Evolutionary conservation across 1,284 basidiomycete genomes (phyloP), one percentile per base, ranked within the genome.

Genomic region (Pisolithus thermaeus): DNA sequence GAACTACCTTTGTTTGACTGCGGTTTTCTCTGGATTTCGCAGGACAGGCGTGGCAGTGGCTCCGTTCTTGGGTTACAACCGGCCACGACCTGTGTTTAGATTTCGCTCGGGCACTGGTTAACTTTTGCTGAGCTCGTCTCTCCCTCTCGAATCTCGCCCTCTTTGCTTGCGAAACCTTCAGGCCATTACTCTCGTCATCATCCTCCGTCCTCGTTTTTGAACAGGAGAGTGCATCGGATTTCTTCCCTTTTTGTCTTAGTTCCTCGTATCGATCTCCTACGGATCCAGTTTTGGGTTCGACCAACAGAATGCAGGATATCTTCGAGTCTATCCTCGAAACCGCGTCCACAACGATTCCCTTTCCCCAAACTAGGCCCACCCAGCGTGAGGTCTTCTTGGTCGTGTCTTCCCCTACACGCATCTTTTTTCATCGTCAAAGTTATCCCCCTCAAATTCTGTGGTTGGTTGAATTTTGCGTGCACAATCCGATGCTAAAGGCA

Each of bases 341-440:
- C 90, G 41, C 86, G 87, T 36, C 84, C 86, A 50, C 83, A 73
- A 18, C 81, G 71, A 16, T 78, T 73, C 27, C 81, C 72, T 39
- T 80, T 74, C 28, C 78, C 70, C 49, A 71, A 71, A 52, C 74
- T 73, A 53, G 71, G 65, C 46, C 75, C 66, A 46, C 96, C 96
- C n/a, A 98, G 75, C 7, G 93, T 93, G 56, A 98, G 75, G 58
- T 94, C 91, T 61, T 84, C 92, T 69, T 98, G 97, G 67, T 99
- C 96, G 55, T 84, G 77, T 51, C 72, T 72, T n/a, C 96, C 77
- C 51, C 85, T 75, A 64, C 79, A 83, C 18, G 81, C 80, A 50
- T 97, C 96, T 63, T 85, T 87, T 78, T 97, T 98, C 67, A n/a
- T 90, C 79, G 94, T 88, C 55, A 95, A 98, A 94, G 69, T 97